Base-by-base conservation (phyloP, 164 flowering plant species). In the Vitis cinerea region DNA sequence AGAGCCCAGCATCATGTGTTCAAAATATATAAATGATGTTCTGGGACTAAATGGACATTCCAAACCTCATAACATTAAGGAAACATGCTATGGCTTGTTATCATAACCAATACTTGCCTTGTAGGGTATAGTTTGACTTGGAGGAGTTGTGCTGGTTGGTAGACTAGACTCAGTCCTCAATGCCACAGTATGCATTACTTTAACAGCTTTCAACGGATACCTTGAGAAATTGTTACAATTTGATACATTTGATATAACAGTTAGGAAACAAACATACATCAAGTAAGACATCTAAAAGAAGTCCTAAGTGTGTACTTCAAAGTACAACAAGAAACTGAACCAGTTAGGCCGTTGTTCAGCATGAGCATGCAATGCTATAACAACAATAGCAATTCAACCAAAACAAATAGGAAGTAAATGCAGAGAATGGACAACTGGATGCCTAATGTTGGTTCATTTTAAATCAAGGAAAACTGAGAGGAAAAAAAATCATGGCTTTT, bases 121-220 rank as follows among this genome's bases (percentile, higher is more conserved):
- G 23, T 72, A 69, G 50, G 74, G 73, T 71, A 66, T 63, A 56
- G 82, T 72, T 66, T 72, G 82, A 73, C 31, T 63, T 37, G 84
- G 83, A 78, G 90, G 74, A 68, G 61, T 69, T 17, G 62, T 73
- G 67, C 76, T 73, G 56, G 57, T 59, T 10, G 90, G 83, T 64
- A 90, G 59, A 74, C 88, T 84, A 64, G 92, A 80, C 74, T 95
- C 99, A n/a, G 89, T 95, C 71, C 93, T 84, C 78, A 86, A 76
- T 10, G 99, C 98, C 74, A 95, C 99, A 17, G 86, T 81, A 77
- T 95, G 99, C 99, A 95, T 95, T 55, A 95, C 98, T 75, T 85
- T 90, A 55, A 91, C 99, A 71, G 98, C 98, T 78, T 95, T 95
- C 82, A 95, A 61, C 14, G 99, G 99, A 75, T 79, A 91, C 88